Base-by-base conservation (phyloP, 805 yeast species). In the Metschnikowia santaceciliae region DNA sequence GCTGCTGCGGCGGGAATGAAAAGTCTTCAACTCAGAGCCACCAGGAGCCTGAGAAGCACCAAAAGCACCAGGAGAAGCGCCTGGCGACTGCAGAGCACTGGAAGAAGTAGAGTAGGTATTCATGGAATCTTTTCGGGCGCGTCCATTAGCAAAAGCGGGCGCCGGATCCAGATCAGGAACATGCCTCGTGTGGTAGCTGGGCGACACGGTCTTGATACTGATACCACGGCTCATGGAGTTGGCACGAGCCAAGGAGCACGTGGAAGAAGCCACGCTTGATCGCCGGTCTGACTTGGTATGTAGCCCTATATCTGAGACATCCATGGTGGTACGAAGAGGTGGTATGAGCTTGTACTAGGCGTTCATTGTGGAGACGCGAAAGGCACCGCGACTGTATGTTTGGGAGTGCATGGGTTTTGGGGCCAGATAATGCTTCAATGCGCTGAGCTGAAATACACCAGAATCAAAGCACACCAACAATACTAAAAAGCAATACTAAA, bases 221-320 rank as follows among this genome's bases (percentile, higher is more conserved):
- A 72, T 66, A 2, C 76, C 76, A 39, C 65, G 65, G 19, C 63
- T 46, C 48, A 69, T 59, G 17, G 59, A 52, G 41, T 49, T 47
- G 8, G 46, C 46, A 20, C 46, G 46, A 8, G 37, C 26, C 46
- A 42, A 42, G 15, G 38, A 22, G 17, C 8, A 23, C 3, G 36
- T 8, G 2, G 46, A 32, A 15, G 46, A 20, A 6, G n/a, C 8
- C 14, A n/a, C 20, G 35, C 32, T 22, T n/a, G 32, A 7, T 10
- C 30, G 30, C 32, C 36, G 8, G 30, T 42, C 32, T 22, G 32
- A 14, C 14, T 42, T 17, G 32, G 8, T 5, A 32, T 42, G 46
- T 34, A 15, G 38, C 46, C 19, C 46, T 20, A 33, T 26, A 15
- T 32, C 30, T 20, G 46, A 4, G 38, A 20, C 32, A n/a, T 32